Conservation (phyloP, 208 protist species). For the Trypanosoma conorhini region DNA sequence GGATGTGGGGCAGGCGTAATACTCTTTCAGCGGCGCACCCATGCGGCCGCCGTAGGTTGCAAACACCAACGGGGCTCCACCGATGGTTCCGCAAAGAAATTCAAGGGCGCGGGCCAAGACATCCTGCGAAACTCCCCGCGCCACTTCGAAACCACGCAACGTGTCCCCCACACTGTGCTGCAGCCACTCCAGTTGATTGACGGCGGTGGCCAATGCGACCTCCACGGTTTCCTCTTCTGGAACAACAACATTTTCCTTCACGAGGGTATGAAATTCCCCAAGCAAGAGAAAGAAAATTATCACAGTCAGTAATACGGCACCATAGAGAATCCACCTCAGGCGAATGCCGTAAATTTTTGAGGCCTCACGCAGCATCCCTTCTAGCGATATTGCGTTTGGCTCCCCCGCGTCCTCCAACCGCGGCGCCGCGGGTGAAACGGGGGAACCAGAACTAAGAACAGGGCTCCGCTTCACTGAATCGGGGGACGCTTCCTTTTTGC, state of each 20-base stretch:
- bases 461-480: neutral
- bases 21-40: slow-evolving; percentile 12
- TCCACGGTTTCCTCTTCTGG: slow-evolving; percentile 37
- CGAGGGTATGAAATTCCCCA: slow-evolving; percentile 53
- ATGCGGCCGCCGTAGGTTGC: slow-evolving; percentile 13
- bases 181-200: slow-evolving; percentile 42
- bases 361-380: slow-evolving; percentile 58
- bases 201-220: slow-evolving; percentile 27
- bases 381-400: slow-evolving; percentile 16
- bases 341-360: slow-evolving; percentile 53
- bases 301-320: slow-evolving; percentile 57
- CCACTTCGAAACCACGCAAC: slow-evolving; percentile 2
- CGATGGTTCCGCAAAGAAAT: slow-evolving; percentile 15
- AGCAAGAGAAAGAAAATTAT: slow-evolving; percentile 52
- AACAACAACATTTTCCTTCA: slow-evolving; percentile 41
- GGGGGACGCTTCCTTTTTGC: neutral
- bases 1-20: slow-evolving; percentile 2
- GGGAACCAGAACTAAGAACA: neutral
- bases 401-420: neutral
- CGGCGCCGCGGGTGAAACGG: neutral
- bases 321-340: slow-evolving; percentile 68
- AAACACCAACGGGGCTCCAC: slow-evolving; percentile 22
- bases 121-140: no score
- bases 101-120: neutral
- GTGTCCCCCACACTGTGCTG: slow-evolving; percentile 29